Base-by-base conservation (phyloP, 345 rosid genomes). In the Leavenworthia alabamica region DNA sequence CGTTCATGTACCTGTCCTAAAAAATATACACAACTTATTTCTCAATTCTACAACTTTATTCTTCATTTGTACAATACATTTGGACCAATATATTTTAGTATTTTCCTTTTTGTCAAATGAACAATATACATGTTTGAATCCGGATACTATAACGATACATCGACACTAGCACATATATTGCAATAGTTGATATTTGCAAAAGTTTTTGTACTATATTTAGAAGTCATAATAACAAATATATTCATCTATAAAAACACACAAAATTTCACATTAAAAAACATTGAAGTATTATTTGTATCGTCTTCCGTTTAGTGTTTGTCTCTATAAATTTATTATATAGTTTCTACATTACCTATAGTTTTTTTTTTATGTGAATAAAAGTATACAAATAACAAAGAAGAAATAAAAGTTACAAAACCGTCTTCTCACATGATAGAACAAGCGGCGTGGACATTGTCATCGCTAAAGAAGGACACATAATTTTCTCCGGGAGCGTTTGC, bases 391-490 rank as follows among this genome's bases (percentile, higher is more conserved):
- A 4, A 20, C 7, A 24, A 24, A 43, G 7, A 45, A 16, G 20
- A 33, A 14, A 35, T 14, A 47, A 7, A 36, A 0, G 7, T 37
- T n/a, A 37, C 2, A 36, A 37, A 37, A 37, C 7, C 41, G n/a
- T 36, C 3, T 24, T 42, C 15, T 59, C 74, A 80, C 83, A 80
- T 80, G 60, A 80, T 43, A 26, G 83, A 77, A 68, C 83, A 80
- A 64, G 60, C 75, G 50, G 65, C 40, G 5, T 80, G 77, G 7
- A 78, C 79, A 24, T 80, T 80, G 44, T 80, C 83, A 28, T 80
- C 83, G 31, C 83, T 80, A 39, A 80, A 77, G 39, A 77, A 53
- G 1, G 77, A 48, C 27, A 66, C 70, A 17, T 71, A 66, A 51
- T 59, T 71, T 58, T 80, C 83, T 0, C 46, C 80, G 4, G 74